Base-by-base conservation (phyloP, 2,329 filamentous ascomycete species). In the Anthostomella pinea region DNA sequence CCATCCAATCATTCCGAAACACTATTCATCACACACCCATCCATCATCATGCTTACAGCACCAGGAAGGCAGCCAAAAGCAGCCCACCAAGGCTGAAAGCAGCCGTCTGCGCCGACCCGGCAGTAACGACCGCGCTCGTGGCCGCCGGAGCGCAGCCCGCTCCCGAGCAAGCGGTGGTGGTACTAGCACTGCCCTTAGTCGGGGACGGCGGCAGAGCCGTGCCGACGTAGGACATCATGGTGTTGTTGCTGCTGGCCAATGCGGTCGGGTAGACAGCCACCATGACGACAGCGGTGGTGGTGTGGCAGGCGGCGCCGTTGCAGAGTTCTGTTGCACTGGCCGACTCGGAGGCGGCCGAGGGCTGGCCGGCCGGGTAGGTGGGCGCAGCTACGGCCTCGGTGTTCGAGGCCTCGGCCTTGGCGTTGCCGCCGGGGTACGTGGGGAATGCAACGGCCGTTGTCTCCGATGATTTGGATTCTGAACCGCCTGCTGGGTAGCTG, bases 391-490 rank as follows among this genome's bases (percentile, higher is more conserved):
- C 76, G 66, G 30, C 67, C 54, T 49, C 75, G 69, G 50, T 27
- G 9, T 78, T 76, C 71, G 83, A 87, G 73, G 25, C 33, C 16
- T 80, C 85, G 68, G 82, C 86, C 70, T 85, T 85, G 61, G 78
- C 75, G 43, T 66, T 68, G 69, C 83, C 34, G 37, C 38, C 41
- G 9, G 45, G 37, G 33, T 43, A n/a, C n/a, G n/a, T n/a, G n/a
- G n/a, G n/a, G n/a, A n/a, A n/a, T n/a, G n/a, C n/a, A n/a, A n/a
- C n/a, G n/a, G n/a, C n/a, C n/a, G n/a, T n/a, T n/a, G n/a, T n/a
- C n/a, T n/a, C n/a, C n/a, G n/a, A n/a, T n/a, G n/a, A n/a, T n/a
- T n/a, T n/a, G n/a, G n/a, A n/a, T n/a, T n/a, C n/a, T n/a, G n/a
- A n/a, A n/a, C n/a, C n/a, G n/a, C n/a, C n/a, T n/a, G n/a, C n/a